Evolutionary conservation across 2,329 filamentous ascomycete species (phyloP).

Genomic region (Rhinocladiella similis): DNA sequence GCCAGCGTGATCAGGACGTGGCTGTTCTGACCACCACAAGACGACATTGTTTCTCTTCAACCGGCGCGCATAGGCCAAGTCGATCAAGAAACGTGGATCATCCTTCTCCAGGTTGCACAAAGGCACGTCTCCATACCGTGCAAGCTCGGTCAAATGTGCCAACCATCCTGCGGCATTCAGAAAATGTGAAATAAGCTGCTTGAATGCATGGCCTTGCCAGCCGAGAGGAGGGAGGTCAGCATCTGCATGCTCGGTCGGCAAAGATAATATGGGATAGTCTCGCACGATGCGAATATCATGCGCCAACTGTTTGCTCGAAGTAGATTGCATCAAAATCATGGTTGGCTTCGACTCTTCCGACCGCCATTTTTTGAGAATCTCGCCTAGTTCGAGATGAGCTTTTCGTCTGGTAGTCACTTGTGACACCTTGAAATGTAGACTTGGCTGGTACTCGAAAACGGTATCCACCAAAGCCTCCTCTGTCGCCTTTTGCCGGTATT

Average conservation of each 20-base stretch:
- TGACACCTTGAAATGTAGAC: slow-evolving; percentile 78
- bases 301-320: slow-evolving; percentile 74
- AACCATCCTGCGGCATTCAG: slow-evolving; percentile 93
- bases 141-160: slow-evolving; percentile 79
- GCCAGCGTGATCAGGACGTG: slow-evolving; percentile 90
- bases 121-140: slow-evolving; percentile 89
- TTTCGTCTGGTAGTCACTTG: slow-evolving; percentile 90
- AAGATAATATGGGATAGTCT: slow-evolving; percentile 78
- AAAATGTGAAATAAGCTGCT: slow-evolving; percentile 83
- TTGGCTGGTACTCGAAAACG: slow-evolving; percentile 83
- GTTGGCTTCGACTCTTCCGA: slow-evolving; percentile 79
- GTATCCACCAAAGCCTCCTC: slow-evolving; percentile 74
- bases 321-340: slow-evolving; percentile 87
- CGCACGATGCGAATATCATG: slow-evolving; percentile 82
- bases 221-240: slow-evolving; percentile 86
- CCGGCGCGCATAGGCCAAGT: slow-evolving; percentile 88
- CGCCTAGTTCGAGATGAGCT: slow-evolving; percentile 81
- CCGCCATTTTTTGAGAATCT: slow-evolving; percentile 85
- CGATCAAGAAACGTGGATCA: slow-evolving; percentile 91
- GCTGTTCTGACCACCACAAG: slow-evolving; percentile 90
- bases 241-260: slow-evolving; percentile 81
- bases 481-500: slow-evolving; percentile 63
- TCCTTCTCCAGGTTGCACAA: slow-evolving; percentile 94
- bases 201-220: slow-evolving; percentile 88
- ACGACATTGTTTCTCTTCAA: slow-evolving; percentile 90